Base-by-base conservation (phyloP, 345 rosid genomes). In the Linum tenue region DNA sequence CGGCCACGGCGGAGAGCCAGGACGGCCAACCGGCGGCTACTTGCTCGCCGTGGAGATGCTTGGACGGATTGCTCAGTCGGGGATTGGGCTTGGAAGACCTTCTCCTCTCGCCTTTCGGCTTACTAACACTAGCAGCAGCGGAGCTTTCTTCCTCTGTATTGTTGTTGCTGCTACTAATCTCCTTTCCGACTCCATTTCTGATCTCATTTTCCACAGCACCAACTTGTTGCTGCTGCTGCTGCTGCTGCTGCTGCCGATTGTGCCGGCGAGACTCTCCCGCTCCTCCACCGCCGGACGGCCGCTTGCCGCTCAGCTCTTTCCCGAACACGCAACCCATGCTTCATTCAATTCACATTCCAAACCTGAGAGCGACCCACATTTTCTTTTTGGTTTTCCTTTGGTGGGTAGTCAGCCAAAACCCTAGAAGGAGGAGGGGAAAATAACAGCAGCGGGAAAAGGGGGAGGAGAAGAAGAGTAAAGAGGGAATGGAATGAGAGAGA, bases 21-120 rank as follows among this genome's bases (percentile, higher is more conserved):
- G 77, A 60, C 6, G 77, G 77, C 77, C 77, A 73, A 0, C 77
- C 77, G 6, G 77, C 77, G 22, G 77, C 73, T 8, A 69, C 77
- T 63, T 68, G 77, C 57, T 73, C 77, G 11, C 77, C 77, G 15
- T 73, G 73, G 37, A 69, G 43, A 40, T 69, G 63, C 60, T 73
- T 73, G 6, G 77, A 73, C 37, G 77, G 73, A 44, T 73, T 73
- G 57, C 77, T 69, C 14, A 65, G 64, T 62, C 77, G 65, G 3
- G 73, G 77, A 69, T 73, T 73, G n/a, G 69, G 70, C 40, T 64
- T 69, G 2, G 70, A 73, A 5, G 77, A 69, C 60, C 67, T 67
- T 14, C 56, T 60, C 67, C 63, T 41, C 60, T 65, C 68, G 37
- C 68, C 72, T 37, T 59, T 69, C 16, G 4, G 40, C 60, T 22